Evolutionary conservation across 257 asterid genomes (phyloP), one percentile per base, ranked within the genome.

Genomic region (Agastache rugosa): DNA sequence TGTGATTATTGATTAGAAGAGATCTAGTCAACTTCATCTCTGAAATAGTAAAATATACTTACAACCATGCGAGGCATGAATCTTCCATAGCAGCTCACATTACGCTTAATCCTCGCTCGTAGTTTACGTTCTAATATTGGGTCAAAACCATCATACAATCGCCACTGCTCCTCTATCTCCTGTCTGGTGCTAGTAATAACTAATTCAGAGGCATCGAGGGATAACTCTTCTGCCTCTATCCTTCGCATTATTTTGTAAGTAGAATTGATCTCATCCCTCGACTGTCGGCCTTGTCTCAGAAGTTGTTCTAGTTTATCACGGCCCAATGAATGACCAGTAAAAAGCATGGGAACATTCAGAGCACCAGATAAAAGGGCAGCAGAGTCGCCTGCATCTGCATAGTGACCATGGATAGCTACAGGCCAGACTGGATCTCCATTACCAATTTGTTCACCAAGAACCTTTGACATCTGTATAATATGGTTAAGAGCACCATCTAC

Each of bases 131-230:
- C 97, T 23, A 94, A 85, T 71, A 92, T 88, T 11, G 96, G 97
- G 82, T 94, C 99, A 85, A 94, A 94, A 47, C 99, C 99, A 86
- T 94, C 97, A 77, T 92, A 94, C 78, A 94, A 79, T 63, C 97
- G 95, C 97, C 99, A 94, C 85, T 94, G 99, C 88, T 92, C 97
- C 34, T 94, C 99, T 77, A 94, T 94, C 85, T 94, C 97, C 85
- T 94, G 97, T 50, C 90, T 85, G 54, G 99, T 94, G 85, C 99
- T 94, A 25, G 99, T 94, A 71, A 92, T 90, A 74, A 94, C 91
- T n/a, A 87, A 79, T 79, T 94, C 97, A 20, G 99, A 89, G 64
- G 97, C 93, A 70, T 94, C 99, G 23, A 92, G 97, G 27, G 97
- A 76, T 75, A 90, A 79, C 83, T 94, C 99, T 78, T 94, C 99